Conservation (phyloP, 768 basidiomycete genomes). For the Boletus pseudo-olivaceus region DNA sequence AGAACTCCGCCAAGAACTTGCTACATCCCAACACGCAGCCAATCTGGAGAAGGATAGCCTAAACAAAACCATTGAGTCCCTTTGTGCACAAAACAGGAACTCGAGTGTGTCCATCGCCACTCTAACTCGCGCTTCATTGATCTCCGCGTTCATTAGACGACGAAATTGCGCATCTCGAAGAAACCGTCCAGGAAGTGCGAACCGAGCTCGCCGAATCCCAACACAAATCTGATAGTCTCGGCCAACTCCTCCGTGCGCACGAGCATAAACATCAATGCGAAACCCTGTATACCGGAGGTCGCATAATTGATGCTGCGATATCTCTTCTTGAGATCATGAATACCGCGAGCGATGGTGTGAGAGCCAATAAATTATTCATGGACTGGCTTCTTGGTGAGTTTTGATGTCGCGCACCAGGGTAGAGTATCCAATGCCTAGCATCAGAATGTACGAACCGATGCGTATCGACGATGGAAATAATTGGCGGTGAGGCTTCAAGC, state of each 20-base stretch:
- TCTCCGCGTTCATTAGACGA: no score
- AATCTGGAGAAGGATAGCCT: no score
- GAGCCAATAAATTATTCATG: not conserved
- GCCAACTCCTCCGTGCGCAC: not conserved
- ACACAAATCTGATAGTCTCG: not conserved
- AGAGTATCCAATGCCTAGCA: not conserved
- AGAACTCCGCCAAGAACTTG: not conserved
- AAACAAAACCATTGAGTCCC: not conserved
- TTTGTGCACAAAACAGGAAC: not conserved
- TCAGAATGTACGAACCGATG: no score
- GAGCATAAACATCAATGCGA: not conserved
- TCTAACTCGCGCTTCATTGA: no score
- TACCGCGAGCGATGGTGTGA: not conserved
- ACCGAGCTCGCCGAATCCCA: not conserved
- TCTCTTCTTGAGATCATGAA: not conserved
- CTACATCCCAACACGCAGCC: not conserved
- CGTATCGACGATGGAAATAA: no score
- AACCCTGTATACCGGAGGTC: not conserved
- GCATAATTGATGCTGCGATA: not conserved
- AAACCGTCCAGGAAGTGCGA: not conserved
- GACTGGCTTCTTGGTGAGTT: constrained; percentile 1
- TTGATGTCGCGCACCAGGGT: fast-evolving
- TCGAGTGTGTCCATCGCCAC: no score
- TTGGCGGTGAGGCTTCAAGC: no score
- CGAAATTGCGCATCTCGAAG: not conserved